These are phyloP conservation scores for Metschnikowia lochheadii DNA, from an alignment of 805 yeast genomes.

Conservation along the genomic window DNA sequence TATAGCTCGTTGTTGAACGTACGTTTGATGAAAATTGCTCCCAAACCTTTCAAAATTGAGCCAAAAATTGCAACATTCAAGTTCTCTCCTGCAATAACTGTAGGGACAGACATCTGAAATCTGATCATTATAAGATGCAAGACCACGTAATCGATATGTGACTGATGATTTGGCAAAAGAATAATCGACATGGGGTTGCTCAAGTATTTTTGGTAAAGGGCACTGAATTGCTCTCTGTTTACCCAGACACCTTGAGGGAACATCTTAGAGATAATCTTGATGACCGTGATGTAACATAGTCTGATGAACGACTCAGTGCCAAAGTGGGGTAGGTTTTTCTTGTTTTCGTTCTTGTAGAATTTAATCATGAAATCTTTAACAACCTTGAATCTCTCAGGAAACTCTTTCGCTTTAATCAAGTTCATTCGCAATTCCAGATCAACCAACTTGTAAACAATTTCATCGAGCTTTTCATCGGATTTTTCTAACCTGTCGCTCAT, in stretches of 20 bases:
- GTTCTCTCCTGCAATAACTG: constrained; percentile 64
- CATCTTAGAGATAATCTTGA: constrained; percentile 30
- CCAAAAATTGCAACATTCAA: constrained; percentile 57
- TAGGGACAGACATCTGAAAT: constrained; percentile 50
- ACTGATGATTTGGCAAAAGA: constrained; percentile 57
- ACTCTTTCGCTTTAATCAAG: constrained; percentile 32
- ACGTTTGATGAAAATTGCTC: constrained; percentile 58
- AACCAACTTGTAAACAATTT: constrained; percentile 31
- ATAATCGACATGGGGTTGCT: constrained; percentile 43
- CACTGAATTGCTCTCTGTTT: constrained; percentile 26
- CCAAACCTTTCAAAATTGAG: constrained; percentile 43
- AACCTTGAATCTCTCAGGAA: constrained; percentile 28
- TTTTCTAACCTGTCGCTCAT: constrained; percentile 31
- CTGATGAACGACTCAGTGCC: constrained; percentile 24
- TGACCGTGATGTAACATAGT: constrained; percentile 37
- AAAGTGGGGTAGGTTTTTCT: constrained; percentile 35
- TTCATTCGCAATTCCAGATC: constrained; percentile 37
- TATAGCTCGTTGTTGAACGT: constrained; percentile 40
- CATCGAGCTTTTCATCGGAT: constrained; percentile 33
- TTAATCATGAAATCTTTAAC: constrained; percentile 38
- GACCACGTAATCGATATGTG: constrained; percentile 59
- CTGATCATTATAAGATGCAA: constrained; percentile 51
- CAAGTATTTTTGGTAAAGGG: constrained; percentile 29
- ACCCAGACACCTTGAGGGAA: constrained; percentile 43
- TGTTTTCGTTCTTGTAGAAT: constrained; percentile 33